phyloP scores from a whole-genome alignment of 2,329 filamentous ascomycete species.

The Botryotinia convoluta region DNA sequence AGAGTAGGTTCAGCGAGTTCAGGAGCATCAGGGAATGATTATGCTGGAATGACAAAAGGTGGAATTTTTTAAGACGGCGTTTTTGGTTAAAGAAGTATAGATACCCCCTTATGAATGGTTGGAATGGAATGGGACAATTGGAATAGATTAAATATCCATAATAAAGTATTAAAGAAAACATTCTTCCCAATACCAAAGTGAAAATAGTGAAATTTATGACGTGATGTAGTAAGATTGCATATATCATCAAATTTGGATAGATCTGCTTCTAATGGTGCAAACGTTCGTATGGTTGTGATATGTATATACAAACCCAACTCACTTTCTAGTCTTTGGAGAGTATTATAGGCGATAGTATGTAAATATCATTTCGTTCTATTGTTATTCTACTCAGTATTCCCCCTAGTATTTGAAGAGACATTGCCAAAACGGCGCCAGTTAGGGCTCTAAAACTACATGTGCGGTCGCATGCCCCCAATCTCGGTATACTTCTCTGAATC shows the following conservation, averaged over 20 bases:
- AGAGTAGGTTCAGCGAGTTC: conserved; percentile 38
- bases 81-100: background rate
- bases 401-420: no score
- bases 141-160: background rate
- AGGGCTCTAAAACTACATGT: no score
- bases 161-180: background rate
- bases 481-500: no score
- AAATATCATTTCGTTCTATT: no score
- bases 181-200: background rate
- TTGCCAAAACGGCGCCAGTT: no score
- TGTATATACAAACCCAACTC: background rate
- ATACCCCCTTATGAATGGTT: background rate
- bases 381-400: no score
- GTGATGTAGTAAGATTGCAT: background rate
- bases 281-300: background rate
- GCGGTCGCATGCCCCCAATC: no score
- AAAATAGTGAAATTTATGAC: background rate
- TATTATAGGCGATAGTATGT: no score
- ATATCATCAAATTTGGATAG: background rate
- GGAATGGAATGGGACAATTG: background rate
- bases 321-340: no score
- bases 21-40: background rate
- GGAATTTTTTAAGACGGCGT: background rate
- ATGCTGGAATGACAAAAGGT: background rate
- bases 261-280: background rate